These are phyloP conservation scores for Daedalea quercina DNA, from an alignment of 768 basidiomycete species.

Conservation along the genomic window DNA sequence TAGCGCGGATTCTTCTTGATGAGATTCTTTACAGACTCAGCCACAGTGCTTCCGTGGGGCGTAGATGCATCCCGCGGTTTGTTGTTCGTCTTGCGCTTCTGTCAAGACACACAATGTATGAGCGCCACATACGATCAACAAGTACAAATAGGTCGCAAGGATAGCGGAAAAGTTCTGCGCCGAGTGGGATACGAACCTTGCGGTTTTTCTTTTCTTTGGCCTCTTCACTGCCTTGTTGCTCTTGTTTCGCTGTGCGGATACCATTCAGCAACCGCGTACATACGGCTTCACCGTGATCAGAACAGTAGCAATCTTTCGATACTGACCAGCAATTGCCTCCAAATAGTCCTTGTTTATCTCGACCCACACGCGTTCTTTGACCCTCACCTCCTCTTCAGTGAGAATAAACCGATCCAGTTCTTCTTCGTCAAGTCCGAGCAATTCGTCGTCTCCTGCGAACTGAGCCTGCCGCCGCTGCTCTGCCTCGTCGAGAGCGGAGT, in stretches of 20 bases:
- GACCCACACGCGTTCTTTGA: slow-evolving; percentile 92
- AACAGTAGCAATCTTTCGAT: not conserved
- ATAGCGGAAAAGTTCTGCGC: slow-evolving; percentile 26
- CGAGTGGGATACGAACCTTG: slow-evolving; percentile 63
- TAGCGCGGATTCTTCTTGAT: slow-evolving; percentile 83
- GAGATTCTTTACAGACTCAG: slow-evolving; percentile 71
- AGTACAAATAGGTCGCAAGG: slow-evolving; percentile 8
- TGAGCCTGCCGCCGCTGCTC: slow-evolving; percentile 56
- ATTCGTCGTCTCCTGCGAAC: slow-evolving; percentile 44
- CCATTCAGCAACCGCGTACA: slow-evolving; percentile 36
- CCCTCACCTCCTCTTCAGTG: slow-evolving; percentile 70
- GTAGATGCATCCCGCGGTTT: slow-evolving; percentile 73
- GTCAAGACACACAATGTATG: slow-evolving; percentile 7
- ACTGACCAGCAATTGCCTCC: slow-evolving; percentile 77
- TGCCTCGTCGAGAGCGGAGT: slow-evolving; percentile 58
- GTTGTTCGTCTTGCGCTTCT: slow-evolving; percentile 64
- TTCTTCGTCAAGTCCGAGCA: slow-evolving; percentile 81
- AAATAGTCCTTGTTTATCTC: slow-evolving; percentile 90
- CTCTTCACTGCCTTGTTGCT: slow-evolving; percentile 34
- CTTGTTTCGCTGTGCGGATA: slow-evolving; percentile 56
- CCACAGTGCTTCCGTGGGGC: slow-evolving; percentile 61
- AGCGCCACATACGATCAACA: slow-evolving; percentile 1
- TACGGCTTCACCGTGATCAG: not conserved
- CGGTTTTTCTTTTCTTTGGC: slow-evolving; percentile 46
- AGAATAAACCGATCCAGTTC: slow-evolving; percentile 80